Conservation (phyloP, 768 basidiomycete species). For the Mycena galericulata region DNA sequence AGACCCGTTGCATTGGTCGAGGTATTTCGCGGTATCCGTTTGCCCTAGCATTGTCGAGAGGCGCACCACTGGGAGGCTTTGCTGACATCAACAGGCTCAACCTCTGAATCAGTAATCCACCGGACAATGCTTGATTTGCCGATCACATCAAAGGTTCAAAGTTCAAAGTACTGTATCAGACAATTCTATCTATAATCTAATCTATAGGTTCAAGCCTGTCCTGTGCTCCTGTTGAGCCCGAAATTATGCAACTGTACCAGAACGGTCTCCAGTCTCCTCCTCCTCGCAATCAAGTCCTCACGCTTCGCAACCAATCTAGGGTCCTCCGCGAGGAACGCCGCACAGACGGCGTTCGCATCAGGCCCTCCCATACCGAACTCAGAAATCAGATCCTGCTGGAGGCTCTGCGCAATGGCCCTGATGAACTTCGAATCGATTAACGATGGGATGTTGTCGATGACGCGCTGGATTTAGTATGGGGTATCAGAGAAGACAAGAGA, state of each 20-base stretch:
- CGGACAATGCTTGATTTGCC: no score
- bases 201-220: no score
- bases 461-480: slow-evolving; percentile 46
- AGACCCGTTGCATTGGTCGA: slow-evolving; percentile 28
- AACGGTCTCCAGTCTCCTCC: slow-evolving; percentile 53
- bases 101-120: no score
- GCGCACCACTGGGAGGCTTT: no score
- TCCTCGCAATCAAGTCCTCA: slow-evolving; percentile 46
- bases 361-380: slow-evolving; percentile 51
- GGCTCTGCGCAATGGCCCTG: slow-evolving; percentile 42
- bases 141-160: no score
- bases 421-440: slow-evolving; percentile 53
- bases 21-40: slow-evolving; percentile 12
- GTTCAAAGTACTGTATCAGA: no score
- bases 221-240: slow-evolving; percentile 27
- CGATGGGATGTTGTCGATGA: slow-evolving; percentile 48
- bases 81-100: no score
- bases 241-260: slow-evolving; percentile 48
- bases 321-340: slow-evolving; percentile 60
- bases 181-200: no score
- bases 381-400: slow-evolving; percentile 49
- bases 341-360: slow-evolving; percentile 51
- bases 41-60: slow-evolving; percentile 25
- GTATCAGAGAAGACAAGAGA: neutral
- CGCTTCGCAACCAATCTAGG: slow-evolving; percentile 49